Evolutionary conservation across 2,329 filamentous ascomycete species (phyloP), one percentile per base, ranked within the genome.

Genomic region (Dothideomycetes sp.): DNA sequence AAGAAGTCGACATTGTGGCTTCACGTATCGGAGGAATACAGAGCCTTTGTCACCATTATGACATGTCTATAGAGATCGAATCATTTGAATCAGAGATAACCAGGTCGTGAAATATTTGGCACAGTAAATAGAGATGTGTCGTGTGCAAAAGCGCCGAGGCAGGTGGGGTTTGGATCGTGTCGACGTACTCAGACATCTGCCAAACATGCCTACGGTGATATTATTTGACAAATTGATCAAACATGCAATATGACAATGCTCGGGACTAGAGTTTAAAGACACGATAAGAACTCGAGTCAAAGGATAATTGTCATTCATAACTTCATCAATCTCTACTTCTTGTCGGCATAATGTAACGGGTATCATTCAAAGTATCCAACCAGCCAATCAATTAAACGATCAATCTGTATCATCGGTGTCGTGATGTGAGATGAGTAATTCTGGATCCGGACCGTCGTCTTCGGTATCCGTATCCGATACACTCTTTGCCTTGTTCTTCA

Each of bases 351-450:
- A 15, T 27, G n/a, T 41, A 22, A 34, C n/a, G 30, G 38, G 23
- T 28, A 29, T 33, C 32, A 41, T 33, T 20, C 12, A 15, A 33
- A 22, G 15, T n/a, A 18, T 15, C 19, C 19, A 15, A 13, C 10
- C 30, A 41, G 2, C 34, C 38, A 6, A 22, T 34, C 23, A 25
- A 12, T 12, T 25, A 25, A 12, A 12, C 12, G n/a, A n/a, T n/a
- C n/a, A n/a, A 25, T 30, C 27, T n/a, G 27, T 10, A 30, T 15
- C 27, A 44, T 64, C 60, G 4, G 56, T 59, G 35, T 67, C 64
- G 37, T 65, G 64, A 45, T 64, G 62, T 8, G 65, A 69, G 23
- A 70, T 66, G 53, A 71, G 55, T 10, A 71, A 53, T 46, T 70
- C 67, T 9, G 67, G 65, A 53, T 69, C 65, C 5, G 65, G 64